phyloP scores from a whole-genome alignment of 225 moss, liverwort and hornwort genomes.

The Rhytidiadelphus loreus region DNA sequence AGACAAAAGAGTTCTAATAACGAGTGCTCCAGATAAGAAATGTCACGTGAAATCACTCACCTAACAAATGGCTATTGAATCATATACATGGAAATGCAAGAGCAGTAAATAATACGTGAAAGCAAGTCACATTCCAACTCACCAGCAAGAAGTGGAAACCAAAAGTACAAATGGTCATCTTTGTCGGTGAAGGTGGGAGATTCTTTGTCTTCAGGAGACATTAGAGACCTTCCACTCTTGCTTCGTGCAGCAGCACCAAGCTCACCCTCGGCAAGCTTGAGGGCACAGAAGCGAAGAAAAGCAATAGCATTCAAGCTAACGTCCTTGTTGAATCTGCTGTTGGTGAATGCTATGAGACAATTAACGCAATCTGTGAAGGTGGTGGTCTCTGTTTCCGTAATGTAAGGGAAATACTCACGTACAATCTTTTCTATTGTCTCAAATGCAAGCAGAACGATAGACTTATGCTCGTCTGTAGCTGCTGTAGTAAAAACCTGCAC shows the following conservation, averaged over 20 bases:
- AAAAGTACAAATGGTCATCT: slow-evolving; percentile 98
- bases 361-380: slow-evolving; percentile 99
- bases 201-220: slow-evolving; percentile 43
- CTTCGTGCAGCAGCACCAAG: slow-evolving; percentile 67
- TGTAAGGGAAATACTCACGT: slow-evolving; percentile 94
- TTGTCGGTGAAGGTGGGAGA: slow-evolving; percentile 93
- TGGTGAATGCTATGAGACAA: slow-evolving; percentile 97
- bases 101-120: neutral
- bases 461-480: slow-evolving; percentile 98
- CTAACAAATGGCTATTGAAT: neutral
- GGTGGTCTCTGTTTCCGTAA: slow-evolving; percentile 98
- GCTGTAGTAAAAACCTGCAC: slow-evolving; percentile 98
- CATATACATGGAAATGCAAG: neutral
- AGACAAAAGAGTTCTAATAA: neutral
- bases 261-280: slow-evolving; percentile 98
- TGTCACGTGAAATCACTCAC: neutral
- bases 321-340: slow-evolving; percentile 96
- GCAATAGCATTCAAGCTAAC: slow-evolving; percentile 99
- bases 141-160: slow-evolving; percentile 99
- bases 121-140: slow-evolving; percentile 4
- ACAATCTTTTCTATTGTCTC: slow-evolving; percentile 99
- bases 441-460: slow-evolving; percentile 95
- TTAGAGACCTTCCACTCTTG: slow-evolving; percentile 38
- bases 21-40: neutral
- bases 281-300: slow-evolving; percentile 93